phyloP scores from a whole-genome alignment of 352 stramenopile genomes.

The Pythium phragmiticola region DNA sequence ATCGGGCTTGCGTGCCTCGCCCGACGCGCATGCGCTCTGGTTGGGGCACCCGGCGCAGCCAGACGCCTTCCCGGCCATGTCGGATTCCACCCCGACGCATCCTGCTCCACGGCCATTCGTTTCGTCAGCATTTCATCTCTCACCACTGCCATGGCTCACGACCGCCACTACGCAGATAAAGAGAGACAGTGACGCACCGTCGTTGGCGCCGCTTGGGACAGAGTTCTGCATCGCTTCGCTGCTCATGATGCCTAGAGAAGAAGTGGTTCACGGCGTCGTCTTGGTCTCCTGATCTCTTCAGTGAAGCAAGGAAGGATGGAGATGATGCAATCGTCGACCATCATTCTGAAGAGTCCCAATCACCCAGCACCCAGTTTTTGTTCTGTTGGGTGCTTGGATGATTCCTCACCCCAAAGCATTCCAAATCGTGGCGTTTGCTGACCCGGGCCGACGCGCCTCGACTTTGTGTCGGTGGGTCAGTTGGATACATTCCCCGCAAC shows the following conservation, averaged over 20 bases:
- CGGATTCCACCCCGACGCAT: constrained; percentile 95
- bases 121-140: not conserved
- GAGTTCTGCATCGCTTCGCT: constrained; percentile 38
- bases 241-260: constrained; percentile 15
- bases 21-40: constrained; percentile 94
- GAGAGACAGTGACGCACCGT: constrained; percentile 27
- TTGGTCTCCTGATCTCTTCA: not conserved
- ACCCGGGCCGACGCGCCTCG: not conserved
- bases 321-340: constrained; percentile 31
- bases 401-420: constrained; percentile 4
- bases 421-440: not conserved
- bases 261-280: not conserved
- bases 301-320: not conserved
- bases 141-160: constrained; percentile 21
- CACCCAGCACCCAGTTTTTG: constrained; percentile 14
- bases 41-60: constrained; percentile 98
- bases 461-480: not conserved
- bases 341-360: constrained; percentile 16
- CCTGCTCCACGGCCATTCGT: constrained; percentile 26
- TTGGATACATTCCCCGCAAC: not conserved
- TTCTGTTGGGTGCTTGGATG: constrained; percentile 11
- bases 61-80: constrained; percentile 92
- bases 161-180: not conserved
- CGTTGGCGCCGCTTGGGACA: constrained; percentile 64
- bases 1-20: constrained; percentile 84